These are phyloP conservation scores for Trebouxia sp. DNA, from an alignment of 139 green algal genomes.

Conservation along the genomic window DNA sequence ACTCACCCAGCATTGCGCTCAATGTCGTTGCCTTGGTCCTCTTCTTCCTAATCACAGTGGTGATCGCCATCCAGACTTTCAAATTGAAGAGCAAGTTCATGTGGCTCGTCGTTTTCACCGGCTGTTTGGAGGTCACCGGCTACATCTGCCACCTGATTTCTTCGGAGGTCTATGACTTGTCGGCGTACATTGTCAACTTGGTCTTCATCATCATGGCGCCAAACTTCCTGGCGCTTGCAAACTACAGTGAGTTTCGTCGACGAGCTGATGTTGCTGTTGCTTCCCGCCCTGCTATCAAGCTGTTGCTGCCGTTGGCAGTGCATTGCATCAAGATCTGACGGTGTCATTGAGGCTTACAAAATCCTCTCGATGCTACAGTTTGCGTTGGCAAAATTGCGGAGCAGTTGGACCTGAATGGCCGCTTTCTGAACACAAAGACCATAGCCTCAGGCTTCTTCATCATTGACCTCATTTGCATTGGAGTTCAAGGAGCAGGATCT, in stretches of 20 bases:
- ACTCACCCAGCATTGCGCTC: neutral
- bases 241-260: too few species aligned
- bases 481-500: neutral
- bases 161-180: neutral
- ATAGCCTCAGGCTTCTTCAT: neutral
- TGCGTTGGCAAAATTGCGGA: neutral
- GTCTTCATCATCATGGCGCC: slow-evolving; percentile 19
- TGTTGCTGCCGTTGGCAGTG: too few species aligned
- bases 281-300: too few species aligned
- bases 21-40: neutral
- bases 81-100: neutral
- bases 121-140: neutral
- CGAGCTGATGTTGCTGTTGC: too few species aligned
- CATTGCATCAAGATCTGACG: too few species aligned
- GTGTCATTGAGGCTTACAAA: too few species aligned
- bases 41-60: neutral
- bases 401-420: neutral
- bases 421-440: slow-evolving; percentile 11
- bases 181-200: slow-evolving; percentile 8
- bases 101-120: slow-evolving; percentile 2
- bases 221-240: slow-evolving; percentile 8
- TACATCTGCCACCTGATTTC: neutral
- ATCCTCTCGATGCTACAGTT: too few species aligned
- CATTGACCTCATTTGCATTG: slow-evolving; percentile 20
- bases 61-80: neutral